Evolutionary conservation across 2,329 filamentous ascomycete genomes (phyloP).

Genomic region (Aspergillus carbonarius): DNA sequence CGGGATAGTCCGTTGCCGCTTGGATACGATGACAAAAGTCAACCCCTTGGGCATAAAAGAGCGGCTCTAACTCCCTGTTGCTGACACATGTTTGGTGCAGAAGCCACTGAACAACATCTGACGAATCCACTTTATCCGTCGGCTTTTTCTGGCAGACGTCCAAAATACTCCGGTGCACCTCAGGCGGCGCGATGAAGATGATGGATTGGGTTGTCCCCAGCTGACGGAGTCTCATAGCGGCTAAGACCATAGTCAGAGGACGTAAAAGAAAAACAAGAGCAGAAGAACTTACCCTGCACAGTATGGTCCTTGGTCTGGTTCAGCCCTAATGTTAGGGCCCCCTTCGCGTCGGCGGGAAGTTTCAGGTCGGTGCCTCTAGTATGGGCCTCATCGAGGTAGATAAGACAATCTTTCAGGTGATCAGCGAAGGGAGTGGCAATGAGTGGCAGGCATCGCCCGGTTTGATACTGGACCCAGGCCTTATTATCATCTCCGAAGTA

Average conservation of each 20-base stretch:
- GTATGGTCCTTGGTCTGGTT: slow-evolving; percentile 61
- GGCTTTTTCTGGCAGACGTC: slow-evolving; percentile 42
- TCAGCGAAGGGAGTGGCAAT: slow-evolving; percentile 57
- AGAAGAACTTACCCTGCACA: slow-evolving; percentile 53
- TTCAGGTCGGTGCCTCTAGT: slow-evolving; percentile 62
- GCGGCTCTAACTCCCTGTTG: slow-evolving; percentile 58
- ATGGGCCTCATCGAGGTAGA: slow-evolving; percentile 63
- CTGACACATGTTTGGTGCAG: slow-evolving; percentile 62
- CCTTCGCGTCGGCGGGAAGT: slow-evolving; percentile 49
- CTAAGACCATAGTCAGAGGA: slow-evolving; percentile 34
- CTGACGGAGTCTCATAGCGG: slow-evolving; percentile 65
- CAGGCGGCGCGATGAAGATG: slow-evolving; percentile 55
- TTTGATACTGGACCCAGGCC: slow-evolving; percentile 46
- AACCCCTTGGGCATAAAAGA: slow-evolving; percentile 60
- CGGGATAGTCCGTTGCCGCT: slow-evolving; percentile 44
- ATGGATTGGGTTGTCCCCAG: slow-evolving; percentile 58
- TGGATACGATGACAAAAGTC: slow-evolving; percentile 61
- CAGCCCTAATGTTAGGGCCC: slow-evolving; percentile 57
- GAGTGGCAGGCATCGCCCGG: slow-evolving; percentile 44
- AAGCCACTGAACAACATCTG: slow-evolving; percentile 60
- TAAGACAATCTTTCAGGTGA: slow-evolving; percentile 52
- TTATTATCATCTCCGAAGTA: slow-evolving; percentile 54
- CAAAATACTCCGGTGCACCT: slow-evolving; percentile 62
- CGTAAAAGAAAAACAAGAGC: neutral
- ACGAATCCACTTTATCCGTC: slow-evolving; percentile 41